A percentile compares a stretch with the other conserved stretches of the same genome.
Conservation (phyloP, 768 basidiomycete species). For the Mycena vitilis region DNA sequence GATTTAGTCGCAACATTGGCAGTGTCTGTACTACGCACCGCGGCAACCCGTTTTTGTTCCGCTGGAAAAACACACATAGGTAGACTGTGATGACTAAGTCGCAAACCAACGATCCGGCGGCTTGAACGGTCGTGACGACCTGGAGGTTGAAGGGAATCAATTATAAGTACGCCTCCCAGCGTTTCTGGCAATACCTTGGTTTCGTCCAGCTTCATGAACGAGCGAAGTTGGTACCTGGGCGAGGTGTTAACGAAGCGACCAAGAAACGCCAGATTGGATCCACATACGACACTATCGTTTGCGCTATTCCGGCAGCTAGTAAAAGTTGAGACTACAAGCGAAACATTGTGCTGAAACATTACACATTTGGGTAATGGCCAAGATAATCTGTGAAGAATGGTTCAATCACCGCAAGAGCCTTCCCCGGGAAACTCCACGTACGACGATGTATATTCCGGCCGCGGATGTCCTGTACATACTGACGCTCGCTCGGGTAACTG, state of each 20-base stretch:
- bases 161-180: background rate
- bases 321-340: background rate
- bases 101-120: constrained; percentile 26
- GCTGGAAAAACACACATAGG: constrained; percentile 24
- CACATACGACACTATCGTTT: constrained; percentile 24
- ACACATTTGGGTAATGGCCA: constrained; percentile 25
- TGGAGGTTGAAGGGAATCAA: background rate
- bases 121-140: constrained; percentile 29
- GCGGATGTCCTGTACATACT: background rate
- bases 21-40: background rate
- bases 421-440: background rate
- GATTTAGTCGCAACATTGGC: background rate
- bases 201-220: constrained; percentile 20
- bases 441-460: background rate
- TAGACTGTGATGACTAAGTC: constrained; percentile 27
- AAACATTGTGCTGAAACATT: background rate
- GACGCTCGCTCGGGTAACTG: background rate
- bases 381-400: background rate
- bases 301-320: constrained; percentile 24
- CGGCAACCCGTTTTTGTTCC: constrained; percentile 21
- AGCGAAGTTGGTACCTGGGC: constrained; percentile 20
- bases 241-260: background rate
- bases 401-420: background rate
- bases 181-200: constrained; percentile 11
- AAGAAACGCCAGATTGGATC: too few species aligned